These are phyloP conservation scores for Diaporthe sp. DNA, from an alignment of 2,329 filamentous ascomycete genomes.

Conservation along the genomic window DNA sequence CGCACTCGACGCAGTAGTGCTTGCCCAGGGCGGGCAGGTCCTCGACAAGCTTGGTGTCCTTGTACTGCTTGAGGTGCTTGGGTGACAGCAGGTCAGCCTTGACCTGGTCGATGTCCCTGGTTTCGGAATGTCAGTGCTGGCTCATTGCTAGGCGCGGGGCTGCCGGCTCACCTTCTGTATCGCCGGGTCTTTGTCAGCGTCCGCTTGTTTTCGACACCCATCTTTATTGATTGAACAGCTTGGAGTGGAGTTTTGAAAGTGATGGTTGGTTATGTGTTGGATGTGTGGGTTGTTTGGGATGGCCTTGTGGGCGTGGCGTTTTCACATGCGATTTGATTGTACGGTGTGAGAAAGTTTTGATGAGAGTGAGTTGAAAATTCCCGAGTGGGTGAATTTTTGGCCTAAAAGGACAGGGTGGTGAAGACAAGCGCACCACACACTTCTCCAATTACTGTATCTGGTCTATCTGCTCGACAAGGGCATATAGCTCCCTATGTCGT, in stretches of 20 bases:
- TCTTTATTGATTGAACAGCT: constrained; percentile 49
- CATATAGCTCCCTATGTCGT: background rate
- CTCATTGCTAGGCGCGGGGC: constrained; percentile 12
- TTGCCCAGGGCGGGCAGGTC: constrained; percentile 89
- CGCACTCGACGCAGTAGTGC: constrained; percentile 91
- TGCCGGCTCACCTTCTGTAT: constrained; percentile 68
- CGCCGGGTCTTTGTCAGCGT: constrained; percentile 81
- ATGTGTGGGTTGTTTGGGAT: background rate
- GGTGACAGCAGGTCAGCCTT: constrained; percentile 82
- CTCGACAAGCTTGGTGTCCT: constrained; percentile 81
- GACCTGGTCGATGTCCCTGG: constrained; percentile 92
- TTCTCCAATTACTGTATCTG: background rate
- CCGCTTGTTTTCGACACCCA: constrained; percentile 75
- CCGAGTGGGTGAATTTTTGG: background rate
- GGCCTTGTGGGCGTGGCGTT: constrained; percentile 11
- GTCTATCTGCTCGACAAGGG: background rate
- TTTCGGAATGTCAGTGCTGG: constrained; percentile 32
- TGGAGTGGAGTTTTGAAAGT: background rate
- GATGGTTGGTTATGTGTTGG: background rate
- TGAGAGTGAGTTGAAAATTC: constrained; percentile 8
- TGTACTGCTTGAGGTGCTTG: constrained; percentile 83
- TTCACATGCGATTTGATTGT: constrained; percentile 32
- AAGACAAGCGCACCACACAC: background rate
- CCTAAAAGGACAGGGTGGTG: constrained; percentile 14
- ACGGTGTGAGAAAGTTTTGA: constrained; percentile 31